Percentiles rank a stretch among this genome's conserved stretches.
These are phyloP conservation scores for Wickerhamiella occidentalis DNA, from an alignment of 805 yeast species.

Conservation along the genomic window DNA sequence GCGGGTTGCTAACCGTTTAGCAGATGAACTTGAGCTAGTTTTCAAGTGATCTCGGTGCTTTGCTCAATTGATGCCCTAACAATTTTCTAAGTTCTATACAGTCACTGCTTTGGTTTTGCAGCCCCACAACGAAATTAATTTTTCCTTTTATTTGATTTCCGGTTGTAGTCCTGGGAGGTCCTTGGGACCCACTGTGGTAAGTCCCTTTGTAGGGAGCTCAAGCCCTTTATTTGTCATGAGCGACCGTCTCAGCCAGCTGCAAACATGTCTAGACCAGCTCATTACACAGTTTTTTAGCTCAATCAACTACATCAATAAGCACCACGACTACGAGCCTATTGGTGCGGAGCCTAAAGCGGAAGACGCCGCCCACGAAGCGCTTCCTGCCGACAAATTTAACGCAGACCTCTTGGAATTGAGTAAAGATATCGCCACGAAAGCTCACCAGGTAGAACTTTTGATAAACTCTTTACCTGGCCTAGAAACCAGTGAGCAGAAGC, in stretches of 20 bases:
- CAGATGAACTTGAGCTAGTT: background rate
- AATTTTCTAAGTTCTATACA: no score
- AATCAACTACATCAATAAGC: slow-evolving; percentile 43
- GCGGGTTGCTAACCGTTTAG: background rate
- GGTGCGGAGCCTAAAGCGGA: slow-evolving; percentile 44
- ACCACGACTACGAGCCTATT: slow-evolving; percentile 47
- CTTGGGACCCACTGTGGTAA: no score
- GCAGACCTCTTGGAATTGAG: slow-evolving; percentile 60
- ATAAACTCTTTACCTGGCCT: slow-evolving; percentile 89
- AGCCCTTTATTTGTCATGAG: slow-evolving; percentile 1
- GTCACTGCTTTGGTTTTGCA: no score
- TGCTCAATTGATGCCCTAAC: no score
- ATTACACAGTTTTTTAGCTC: slow-evolving; percentile 30
- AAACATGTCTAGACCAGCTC: slow-evolving; percentile 65
- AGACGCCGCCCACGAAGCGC: slow-evolving; percentile 38
- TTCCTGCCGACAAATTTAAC: slow-evolving; percentile 21
- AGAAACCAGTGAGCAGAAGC: slow-evolving; percentile 69
- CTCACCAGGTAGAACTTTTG: slow-evolving; percentile 73
- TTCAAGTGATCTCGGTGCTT: no score
- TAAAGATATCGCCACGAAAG: slow-evolving; percentile 70
- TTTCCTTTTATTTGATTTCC: no score
- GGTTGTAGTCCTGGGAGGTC: no score
- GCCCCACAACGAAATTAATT: no score
- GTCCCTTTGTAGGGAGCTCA: no score
- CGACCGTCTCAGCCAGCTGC: slow-evolving; percentile 82